These are phyloP conservation scores for Chytridium lagenaria DNA, from an alignment of 371 early-diverging fungal species.

Conservation along the genomic window DNA sequence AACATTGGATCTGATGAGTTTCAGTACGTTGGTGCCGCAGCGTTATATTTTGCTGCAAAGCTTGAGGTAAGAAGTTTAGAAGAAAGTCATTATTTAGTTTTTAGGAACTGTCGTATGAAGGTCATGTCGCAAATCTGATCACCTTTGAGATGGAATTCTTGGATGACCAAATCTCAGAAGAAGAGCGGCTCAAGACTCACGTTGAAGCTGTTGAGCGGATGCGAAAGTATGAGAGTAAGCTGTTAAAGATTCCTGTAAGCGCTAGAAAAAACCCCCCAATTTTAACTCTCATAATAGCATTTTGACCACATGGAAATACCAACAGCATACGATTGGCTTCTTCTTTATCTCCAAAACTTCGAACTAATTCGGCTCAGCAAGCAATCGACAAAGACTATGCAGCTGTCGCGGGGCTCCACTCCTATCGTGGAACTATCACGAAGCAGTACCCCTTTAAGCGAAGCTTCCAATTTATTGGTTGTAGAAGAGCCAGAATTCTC, in stretches of 20 bases:
- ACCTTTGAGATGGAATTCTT: no score
- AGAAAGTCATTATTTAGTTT: constrained; percentile 2
- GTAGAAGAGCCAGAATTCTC: no score
- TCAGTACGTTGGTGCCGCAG: constrained; percentile 14
- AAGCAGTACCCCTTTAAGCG: no score
- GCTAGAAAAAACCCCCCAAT: no score
- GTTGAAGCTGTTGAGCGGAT: background rate
- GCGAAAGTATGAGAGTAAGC: constrained; percentile 16
- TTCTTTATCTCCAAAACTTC: constrained; percentile 10
- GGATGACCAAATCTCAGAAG: no score
- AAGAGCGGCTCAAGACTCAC: no score
- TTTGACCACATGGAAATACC: constrained; percentile 7
- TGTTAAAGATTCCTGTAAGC: constrained; percentile 11
- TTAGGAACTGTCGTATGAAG: background rate
- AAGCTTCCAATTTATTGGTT: no score
- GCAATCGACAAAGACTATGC: no score
- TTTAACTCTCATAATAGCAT: no score
- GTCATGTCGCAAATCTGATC: no score
- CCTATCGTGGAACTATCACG: no score
- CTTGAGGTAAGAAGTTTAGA: constrained; percentile 6
- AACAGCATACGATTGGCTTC: constrained; percentile 22
- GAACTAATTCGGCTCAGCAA: background rate
- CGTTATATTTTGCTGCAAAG: constrained; percentile 2
- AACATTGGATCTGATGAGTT: background rate
- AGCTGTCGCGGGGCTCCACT: background rate